phyloP scores from a whole-genome alignment of 2,329 filamentous ascomycete genomes.

The Esteya vermicola region DNA sequence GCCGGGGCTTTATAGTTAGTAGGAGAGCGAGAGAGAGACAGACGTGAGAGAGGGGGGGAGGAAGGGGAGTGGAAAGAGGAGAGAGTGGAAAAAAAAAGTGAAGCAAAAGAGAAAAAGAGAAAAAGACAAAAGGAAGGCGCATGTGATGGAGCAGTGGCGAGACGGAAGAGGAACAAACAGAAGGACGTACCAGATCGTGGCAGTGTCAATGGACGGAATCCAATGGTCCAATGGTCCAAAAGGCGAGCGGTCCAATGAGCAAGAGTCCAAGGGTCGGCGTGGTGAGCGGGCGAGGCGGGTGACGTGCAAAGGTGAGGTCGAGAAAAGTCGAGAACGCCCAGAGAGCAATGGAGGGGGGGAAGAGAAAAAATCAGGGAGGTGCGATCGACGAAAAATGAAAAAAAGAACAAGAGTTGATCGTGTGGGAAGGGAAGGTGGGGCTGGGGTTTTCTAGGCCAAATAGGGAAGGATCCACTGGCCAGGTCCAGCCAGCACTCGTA shows the following conservation, averaged over 20 bases:
- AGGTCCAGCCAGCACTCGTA: too few relatives aligned
- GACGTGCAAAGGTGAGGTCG: too few relatives aligned
- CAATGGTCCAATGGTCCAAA: too few relatives aligned
- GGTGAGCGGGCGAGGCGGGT: neutral
- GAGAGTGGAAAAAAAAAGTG: neutral
- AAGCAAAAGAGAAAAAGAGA: neutral
- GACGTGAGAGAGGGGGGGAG: too few relatives aligned
- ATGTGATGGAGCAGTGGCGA: neutral
- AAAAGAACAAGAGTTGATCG: neutral
- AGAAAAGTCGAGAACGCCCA: neutral
- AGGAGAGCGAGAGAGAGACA: neutral
- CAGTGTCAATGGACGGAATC: too few relatives aligned
- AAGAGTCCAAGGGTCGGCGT: too few relatives aligned
- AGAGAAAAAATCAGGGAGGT: too few relatives aligned
- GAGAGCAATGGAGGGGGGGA: neutral
- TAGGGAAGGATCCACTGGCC: too few relatives aligned
- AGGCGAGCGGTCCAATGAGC: too few relatives aligned
- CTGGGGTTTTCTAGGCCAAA: too few relatives aligned
- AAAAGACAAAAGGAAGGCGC: neutral
- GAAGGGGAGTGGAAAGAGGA: neutral
- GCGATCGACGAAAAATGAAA: neutral
- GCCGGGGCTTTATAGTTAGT: constrained; percentile 33
- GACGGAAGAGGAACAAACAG: neutral
- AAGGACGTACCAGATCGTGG: too few relatives aligned
- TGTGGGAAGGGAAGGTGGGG: too few relatives aligned